A percentile compares a stretch with the other conserved stretches of the same genome.
These are phyloP conservation scores for Cercospora zeina DNA, from an alignment of 2,329 filamentous ascomycete species.

Conservation along the genomic window DNA sequence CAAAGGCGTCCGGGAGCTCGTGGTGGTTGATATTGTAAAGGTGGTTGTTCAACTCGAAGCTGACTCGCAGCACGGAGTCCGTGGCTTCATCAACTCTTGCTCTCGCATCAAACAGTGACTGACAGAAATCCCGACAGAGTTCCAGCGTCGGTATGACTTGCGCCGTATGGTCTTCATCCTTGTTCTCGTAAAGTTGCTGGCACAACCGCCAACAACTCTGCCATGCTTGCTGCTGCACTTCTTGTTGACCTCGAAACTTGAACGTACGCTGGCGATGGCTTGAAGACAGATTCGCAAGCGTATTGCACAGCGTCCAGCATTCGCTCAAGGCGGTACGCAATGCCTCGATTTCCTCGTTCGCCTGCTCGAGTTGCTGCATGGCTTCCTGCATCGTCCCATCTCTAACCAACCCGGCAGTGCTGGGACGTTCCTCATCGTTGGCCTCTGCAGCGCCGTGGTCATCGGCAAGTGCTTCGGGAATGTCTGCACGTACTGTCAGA, in stretches of 20 bases:
- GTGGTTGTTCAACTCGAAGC: conserved; percentile 94
- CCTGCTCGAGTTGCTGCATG: conserved; percentile 53
- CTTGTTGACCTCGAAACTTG: conserved; percentile 69
- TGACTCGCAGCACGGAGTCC: conserved; percentile 86
- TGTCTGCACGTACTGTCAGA: conserved; percentile 43
- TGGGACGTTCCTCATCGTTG: conserved; percentile 35
- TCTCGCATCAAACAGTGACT: conserved; percentile 83
- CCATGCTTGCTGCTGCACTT: conserved; percentile 86
- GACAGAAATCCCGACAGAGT: conserved; percentile 87
- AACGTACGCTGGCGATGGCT: conserved; percentile 79
- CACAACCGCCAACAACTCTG: conserved; percentile 92
- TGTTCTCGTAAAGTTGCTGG: conserved; percentile 80
- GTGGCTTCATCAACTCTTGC: conserved; percentile 73
- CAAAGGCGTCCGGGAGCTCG: conserved; percentile 78
- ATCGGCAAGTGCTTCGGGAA: conserved; percentile 49
- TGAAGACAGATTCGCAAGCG: conserved; percentile 78
- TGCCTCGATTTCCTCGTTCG: conserved; percentile 64
- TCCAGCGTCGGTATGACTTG: conserved; percentile 76
- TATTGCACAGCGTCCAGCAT: conserved; percentile 94
- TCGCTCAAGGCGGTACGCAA: conserved; percentile 77
- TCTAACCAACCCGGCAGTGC: conserved; percentile 39
- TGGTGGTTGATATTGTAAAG: conserved; percentile 90
- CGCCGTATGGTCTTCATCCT: conserved; percentile 67
- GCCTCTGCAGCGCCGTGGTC: conserved; percentile 33
- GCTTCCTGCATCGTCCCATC: conserved; percentile 51